These are phyloP conservation scores for Chaetoceros tenuissimus DNA, from an alignment of 108 stramenopile species.

Conservation along the genomic window DNA sequence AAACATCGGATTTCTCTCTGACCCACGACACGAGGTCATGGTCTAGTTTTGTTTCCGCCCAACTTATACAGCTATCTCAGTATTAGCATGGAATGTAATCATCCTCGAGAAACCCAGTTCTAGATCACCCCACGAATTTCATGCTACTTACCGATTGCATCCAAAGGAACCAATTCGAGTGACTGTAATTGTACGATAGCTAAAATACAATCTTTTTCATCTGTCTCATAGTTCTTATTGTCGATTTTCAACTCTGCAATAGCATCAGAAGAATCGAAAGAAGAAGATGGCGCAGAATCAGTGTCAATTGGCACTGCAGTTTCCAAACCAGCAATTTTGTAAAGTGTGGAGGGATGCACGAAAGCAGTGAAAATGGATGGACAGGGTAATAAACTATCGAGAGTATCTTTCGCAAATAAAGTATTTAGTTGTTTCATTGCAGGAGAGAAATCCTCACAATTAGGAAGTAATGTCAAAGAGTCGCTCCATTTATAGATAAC, in stretches of 20 bases:
- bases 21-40: not conserved
- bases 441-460: slow-evolving; percentile 11
- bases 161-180: not conserved
- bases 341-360: slow-evolving; percentile 19
- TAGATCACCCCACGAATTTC: not conserved
- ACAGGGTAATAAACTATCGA: slow-evolving; percentile 4
- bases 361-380: slow-evolving; percentile 12
- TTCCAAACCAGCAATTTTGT: slow-evolving; percentile 19
- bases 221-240: not conserved
- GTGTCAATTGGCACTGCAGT: not conserved
- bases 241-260: not conserved
- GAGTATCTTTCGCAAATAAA: slow-evolving; percentile 1
- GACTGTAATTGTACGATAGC: not conserved
- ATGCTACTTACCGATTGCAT: slow-evolving; percentile 14
- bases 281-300: no score
- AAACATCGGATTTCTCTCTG: not conserved
- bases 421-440: slow-evolving; percentile 1
- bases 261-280: not conserved
- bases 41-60: no score
- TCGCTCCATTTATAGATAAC: not conserved
- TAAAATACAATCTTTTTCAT: not conserved
- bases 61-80: no score
- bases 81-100: slow-evolving; percentile 44
- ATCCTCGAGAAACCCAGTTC: not conserved
- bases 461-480: slow-evolving; percentile 17